Evolutionary conservation across 1,284 basidiomycete genomes (phyloP).

Genomic region (Austroboletus rostrupii): DNA sequence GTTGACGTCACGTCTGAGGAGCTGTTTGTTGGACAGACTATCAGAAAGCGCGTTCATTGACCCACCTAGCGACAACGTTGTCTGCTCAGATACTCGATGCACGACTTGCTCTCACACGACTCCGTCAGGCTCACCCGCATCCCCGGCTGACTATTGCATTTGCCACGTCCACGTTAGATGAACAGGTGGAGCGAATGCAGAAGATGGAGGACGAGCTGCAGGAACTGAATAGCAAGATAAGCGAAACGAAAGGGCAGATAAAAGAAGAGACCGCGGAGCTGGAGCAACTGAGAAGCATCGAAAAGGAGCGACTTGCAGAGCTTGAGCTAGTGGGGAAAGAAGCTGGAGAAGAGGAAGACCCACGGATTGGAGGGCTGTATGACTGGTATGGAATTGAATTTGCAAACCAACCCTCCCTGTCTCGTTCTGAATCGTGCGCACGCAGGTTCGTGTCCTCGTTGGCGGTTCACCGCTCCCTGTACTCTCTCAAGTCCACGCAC

Average conservation of each 20-base stretch:
- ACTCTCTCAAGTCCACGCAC: slow-evolving; percentile 56
- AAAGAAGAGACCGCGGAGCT: slow-evolving; percentile 57
- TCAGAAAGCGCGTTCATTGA: slow-evolving; percentile 47
- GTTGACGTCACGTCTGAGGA: background rate
- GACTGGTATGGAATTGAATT: slow-evolving; percentile 50
- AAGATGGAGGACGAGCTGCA: slow-evolving; percentile 57
- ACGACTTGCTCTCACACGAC: slow-evolving; percentile 69
- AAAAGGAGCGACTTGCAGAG: slow-evolving; percentile 69
- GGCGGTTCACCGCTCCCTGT: slow-evolving; percentile 57
- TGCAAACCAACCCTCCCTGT: no score
- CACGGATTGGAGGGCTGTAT: slow-evolving; percentile 56
- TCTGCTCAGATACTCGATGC: slow-evolving; percentile 77
- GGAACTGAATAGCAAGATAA: slow-evolving; percentile 41
- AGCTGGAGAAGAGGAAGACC: slow-evolving; percentile 64
- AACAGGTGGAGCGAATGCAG: slow-evolving; percentile 73
- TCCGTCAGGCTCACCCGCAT: slow-evolving; percentile 73
- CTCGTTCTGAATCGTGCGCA: background rate
- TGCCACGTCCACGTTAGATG: slow-evolving; percentile 67
- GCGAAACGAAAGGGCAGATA: slow-evolving; percentile 52
- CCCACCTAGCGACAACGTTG: slow-evolving; percentile 54
- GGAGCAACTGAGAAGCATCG: slow-evolving; percentile 62
- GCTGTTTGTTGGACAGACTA: slow-evolving; percentile 45
- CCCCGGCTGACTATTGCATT: slow-evolving; percentile 71
- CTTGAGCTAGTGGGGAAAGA: slow-evolving; percentile 63
- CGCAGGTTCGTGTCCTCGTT: slow-evolving; percentile 68